Evolutionary conservation across 306 rosid species (phyloP), one percentile per base, ranked within the genome.

Genomic region (Pachyrhizus erosus): DNA sequence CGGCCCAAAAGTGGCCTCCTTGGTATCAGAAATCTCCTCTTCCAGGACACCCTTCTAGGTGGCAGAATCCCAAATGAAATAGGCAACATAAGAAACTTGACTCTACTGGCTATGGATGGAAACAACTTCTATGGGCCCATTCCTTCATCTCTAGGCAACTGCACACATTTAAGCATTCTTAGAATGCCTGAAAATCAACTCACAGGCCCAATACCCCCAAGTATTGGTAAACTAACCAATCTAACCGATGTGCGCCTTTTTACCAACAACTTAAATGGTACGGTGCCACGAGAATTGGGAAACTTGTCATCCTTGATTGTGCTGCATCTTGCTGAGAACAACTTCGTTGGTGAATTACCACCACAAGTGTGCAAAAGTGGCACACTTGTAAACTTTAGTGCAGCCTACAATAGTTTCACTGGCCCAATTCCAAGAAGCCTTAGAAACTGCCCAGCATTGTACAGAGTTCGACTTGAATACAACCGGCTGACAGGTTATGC

Each of bases 321-420:
- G 15, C 74, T 91, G 29, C 91, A 85, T 80, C 84, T 91, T 46
- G 94, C 92, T 66, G 77, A 79, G 60, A 91, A 91, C 78, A 87
- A 85, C 70, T 89, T 91, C 43, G 60, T 23, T 18, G 94, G 94
- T 52, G 73, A 84, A 27, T 85, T 90, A 13, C 94, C 92, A 14
- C 91, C 89, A 33, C 80, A 87, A 68, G 84, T 87, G 7, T 90
- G 94, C 64, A 83, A 81, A 40, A 75, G 84, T 69, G 91, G 91
- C 0, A 75, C 21, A 7, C 94, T 90, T 40, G 88, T 73, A 3
- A 90, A 88, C 64, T 90, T 90, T 46, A 85, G 80, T 60, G 86
- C 90, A 9, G 80, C 90, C 12, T 73, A 3, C 27, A 91, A 89
- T 77, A 57, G 81, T 69, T 91, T 91, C 87, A 77, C 84, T 0